Percentiles rank a stretch among this genome's conserved stretches.
These are phyloP conservation scores for Malus domestica DNA, from an alignment of 306 rosid species.

Conservation along the genomic window ASM211411v1 NC_041790.1:17292001-17292500, in stretches of 20 bases:
- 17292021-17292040: neutral
- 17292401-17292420: too few species aligned
- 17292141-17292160: neutral
- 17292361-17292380: too few species aligned
- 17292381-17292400: too few species aligned
- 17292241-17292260: neutral
- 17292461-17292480: too few species aligned
- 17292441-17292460: too few species aligned
- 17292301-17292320: too few species aligned
- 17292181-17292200: slow-evolving; percentile 1
- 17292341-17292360: too few species aligned
- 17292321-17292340: neutral
- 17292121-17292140: neutral
- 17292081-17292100: neutral
- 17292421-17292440: too few species aligned
- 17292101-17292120: neutral
- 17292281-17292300: too few species aligned
- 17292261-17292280: neutral
- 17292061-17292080: neutral
- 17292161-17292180: neutral
- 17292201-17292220: neutral
- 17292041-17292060: slow-evolving; percentile 1
- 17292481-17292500: too few species aligned
- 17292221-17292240: neutral
- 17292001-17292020: neutral